phyloP scores from a whole-genome alignment of 1,139 yeast genomes.

The Taphrina wiesneri region DNA sequence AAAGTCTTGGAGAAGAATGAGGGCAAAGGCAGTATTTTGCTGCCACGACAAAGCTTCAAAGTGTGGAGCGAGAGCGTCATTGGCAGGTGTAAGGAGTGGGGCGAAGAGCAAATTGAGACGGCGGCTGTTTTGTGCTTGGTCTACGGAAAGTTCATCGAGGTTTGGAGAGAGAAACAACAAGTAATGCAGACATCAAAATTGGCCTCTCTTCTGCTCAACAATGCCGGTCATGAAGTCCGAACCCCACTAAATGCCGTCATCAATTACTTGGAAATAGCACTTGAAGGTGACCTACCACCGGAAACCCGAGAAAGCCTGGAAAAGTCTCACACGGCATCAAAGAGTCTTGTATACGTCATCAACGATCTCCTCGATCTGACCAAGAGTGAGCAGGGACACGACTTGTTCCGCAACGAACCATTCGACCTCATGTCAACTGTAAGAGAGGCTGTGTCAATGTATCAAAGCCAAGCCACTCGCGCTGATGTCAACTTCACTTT shows the following conservation, averaged over 20 bases:
- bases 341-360: constrained; percentile 34
- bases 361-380: constrained; percentile 34
- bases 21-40: constrained; percentile 6
- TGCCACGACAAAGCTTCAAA: constrained; percentile 32
- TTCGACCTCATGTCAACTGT: constrained; percentile 24
- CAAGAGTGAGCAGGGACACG: constrained; percentile 29
- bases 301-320: constrained; percentile 20
- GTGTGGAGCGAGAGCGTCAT: constrained; percentile 34
- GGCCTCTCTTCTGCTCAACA: constrained; percentile 61
- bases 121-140: constrained; percentile 32
- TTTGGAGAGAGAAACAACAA: constrained; percentile 31
- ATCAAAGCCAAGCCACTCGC: constrained; percentile 20
- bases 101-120: constrained; percentile 31
- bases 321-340: constrained; percentile 27
- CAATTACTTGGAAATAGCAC: constrained; percentile 35
- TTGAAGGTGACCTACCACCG: constrained; percentile 22
- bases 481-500: constrained; percentile 9
- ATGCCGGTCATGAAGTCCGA: constrained; percentile 88
- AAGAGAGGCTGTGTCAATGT: constrained; percentile 30
- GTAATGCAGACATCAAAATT: constrained; percentile 27
- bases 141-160: constrained; percentile 33
- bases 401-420: constrained; percentile 24
- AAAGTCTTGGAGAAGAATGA: constrained; percentile 24
- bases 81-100: constrained; percentile 30
- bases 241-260: constrained; percentile 92